These are phyloP conservation scores for Penicillium sp. DNA, from an alignment of 2,329 filamentous ascomycete species.

Conservation along the genomic window DNA sequence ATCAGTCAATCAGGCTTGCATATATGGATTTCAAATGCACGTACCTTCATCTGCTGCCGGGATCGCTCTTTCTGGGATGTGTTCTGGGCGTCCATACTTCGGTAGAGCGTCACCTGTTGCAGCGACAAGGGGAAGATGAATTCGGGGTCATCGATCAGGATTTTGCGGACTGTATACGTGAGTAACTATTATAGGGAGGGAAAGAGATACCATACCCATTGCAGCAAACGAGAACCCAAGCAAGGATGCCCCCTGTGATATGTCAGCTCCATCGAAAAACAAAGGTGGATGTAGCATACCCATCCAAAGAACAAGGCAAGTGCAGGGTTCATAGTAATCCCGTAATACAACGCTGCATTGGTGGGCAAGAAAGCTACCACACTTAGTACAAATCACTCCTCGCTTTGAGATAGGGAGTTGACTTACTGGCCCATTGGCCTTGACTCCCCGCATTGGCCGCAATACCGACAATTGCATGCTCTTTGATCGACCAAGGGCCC, in stretches of 20 bases:
- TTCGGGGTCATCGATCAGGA: conserved; percentile 63
- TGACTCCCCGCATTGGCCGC: conserved; percentile 8
- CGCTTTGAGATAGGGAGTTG: conserved; percentile 52
- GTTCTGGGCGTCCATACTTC: conserved; percentile 56
- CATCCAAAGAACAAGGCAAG: conserved; percentile 64
- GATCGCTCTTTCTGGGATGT: conserved; percentile 53
- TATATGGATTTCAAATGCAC: neutral
- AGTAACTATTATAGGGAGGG: neutral
- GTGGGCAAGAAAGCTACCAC: conserved; percentile 57
- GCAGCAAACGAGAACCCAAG: conserved; percentile 5
- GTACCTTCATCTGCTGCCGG: conserved; percentile 58
- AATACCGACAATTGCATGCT: conserved; percentile 57
- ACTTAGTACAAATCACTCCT: conserved; percentile 57
- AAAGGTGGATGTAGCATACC: conserved; percentile 51
- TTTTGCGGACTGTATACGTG: conserved; percentile 50
- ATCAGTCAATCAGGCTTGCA: neutral
- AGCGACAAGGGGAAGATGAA: conserved; percentile 60
- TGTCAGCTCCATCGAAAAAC: too few relatives aligned
- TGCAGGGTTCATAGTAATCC: conserved; percentile 56
- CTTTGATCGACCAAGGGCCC: conserved; percentile 62
- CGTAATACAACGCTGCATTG: conserved; percentile 65
- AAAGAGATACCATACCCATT: neutral
- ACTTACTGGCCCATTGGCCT: conserved; percentile 7
- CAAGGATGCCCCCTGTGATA: neutral
- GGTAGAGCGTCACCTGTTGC: conserved; percentile 64